Conservation (phyloP, 2,329 filamentous ascomycete genomes). For the Penicillium vulpinum region DNA sequence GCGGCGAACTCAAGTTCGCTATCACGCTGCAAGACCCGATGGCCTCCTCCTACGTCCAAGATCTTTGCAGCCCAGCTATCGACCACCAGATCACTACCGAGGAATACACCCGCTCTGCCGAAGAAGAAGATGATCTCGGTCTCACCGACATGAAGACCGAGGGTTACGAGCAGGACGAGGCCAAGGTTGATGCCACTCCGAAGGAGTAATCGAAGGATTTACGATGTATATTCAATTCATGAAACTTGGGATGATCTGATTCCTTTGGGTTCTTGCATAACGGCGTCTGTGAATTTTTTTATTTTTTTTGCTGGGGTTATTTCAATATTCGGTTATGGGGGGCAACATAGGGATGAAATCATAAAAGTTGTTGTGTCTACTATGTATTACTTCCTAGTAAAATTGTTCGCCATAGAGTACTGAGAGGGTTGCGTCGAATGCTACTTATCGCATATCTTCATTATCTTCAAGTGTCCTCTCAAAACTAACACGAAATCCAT, state of each 20-base stretch:
- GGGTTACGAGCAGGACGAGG: conserved; percentile 67
- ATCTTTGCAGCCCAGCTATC: conserved; percentile 72
- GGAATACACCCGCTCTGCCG: conserved; percentile 81
- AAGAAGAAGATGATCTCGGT: conserved; percentile 92
- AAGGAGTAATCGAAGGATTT: conserved; percentile 26
- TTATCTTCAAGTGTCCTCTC: too few species aligned
- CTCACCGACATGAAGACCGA: conserved; percentile 91
- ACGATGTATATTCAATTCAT: conserved; percentile 22
- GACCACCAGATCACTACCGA: conserved; percentile 80
- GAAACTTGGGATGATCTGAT: conserved; percentile 22
- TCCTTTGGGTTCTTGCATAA: conserved; percentile 16
- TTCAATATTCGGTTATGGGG: conserved; percentile 26
- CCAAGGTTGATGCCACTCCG: conserved; percentile 13
- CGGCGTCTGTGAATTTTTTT: conserved; percentile 28
- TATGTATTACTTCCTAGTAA: background rate
- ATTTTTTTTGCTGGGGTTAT: conserved; percentile 18
- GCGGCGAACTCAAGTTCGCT: conserved; percentile 76
- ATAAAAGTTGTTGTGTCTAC: conserved; percentile 13
- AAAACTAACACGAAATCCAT: background rate
- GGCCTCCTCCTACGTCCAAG: conserved; percentile 91
- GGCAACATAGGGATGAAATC: conserved; percentile 6
- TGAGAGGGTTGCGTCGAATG: too few species aligned
- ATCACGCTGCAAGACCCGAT: conserved; percentile 84
- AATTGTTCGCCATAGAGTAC: background rate
- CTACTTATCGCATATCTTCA: background rate